Percentiles rank a stretch among this genome's conserved stretches.
phyloP scores from a whole-genome alignment of 1,284 basidiomycete genomes.

The Microbotryum silenes-acaulis region DNA sequence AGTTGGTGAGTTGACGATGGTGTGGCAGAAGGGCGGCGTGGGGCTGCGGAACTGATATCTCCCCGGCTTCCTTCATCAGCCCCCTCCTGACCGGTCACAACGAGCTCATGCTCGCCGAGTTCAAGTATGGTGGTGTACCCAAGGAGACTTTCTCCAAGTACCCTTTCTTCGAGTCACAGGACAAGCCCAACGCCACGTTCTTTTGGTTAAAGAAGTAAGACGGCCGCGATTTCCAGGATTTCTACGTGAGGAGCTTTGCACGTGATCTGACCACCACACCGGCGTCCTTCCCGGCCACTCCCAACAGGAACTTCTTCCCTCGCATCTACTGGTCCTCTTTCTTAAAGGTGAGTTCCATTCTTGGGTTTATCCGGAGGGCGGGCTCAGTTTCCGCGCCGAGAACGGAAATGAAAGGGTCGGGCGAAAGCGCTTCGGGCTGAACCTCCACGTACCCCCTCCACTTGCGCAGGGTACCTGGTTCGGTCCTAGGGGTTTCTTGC shows the following conservation, averaged over 20 bases:
- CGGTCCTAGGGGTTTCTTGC: constrained; percentile 19
- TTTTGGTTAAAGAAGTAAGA: constrained; percentile 83
- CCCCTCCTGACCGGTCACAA: constrained; percentile 68
- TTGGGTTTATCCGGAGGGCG: background rate
- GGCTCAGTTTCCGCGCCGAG: too few species aligned
- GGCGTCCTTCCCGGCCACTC: background rate
- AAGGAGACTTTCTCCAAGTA: constrained; percentile 70
- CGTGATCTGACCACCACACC: background rate
- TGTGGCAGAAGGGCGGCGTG: background rate
- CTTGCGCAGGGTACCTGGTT: constrained; percentile 27
- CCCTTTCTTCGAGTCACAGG: constrained; percentile 57
- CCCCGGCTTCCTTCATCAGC: constrained; percentile 30
- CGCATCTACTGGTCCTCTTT: constrained; percentile 77
- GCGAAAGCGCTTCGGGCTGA: too few species aligned
- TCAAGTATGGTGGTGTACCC: constrained; percentile 63
- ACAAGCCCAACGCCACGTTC: constrained; percentile 51
- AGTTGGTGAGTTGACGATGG: constrained; percentile 38
- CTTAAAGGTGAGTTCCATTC: constrained; percentile 48
- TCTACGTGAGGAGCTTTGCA: background rate
- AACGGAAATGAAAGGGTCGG: too few species aligned
- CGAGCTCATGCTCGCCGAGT: constrained; percentile 80
- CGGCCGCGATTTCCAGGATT: constrained; percentile 10
- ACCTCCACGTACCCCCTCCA: too few species aligned
- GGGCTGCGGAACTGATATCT: constrained; percentile 36
- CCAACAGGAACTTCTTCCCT: constrained; percentile 68